Evolutionary conservation across 805 yeast species (phyloP), one percentile per base, ranked within the genome.

Genomic region (Lipomyces sp.): DNA sequence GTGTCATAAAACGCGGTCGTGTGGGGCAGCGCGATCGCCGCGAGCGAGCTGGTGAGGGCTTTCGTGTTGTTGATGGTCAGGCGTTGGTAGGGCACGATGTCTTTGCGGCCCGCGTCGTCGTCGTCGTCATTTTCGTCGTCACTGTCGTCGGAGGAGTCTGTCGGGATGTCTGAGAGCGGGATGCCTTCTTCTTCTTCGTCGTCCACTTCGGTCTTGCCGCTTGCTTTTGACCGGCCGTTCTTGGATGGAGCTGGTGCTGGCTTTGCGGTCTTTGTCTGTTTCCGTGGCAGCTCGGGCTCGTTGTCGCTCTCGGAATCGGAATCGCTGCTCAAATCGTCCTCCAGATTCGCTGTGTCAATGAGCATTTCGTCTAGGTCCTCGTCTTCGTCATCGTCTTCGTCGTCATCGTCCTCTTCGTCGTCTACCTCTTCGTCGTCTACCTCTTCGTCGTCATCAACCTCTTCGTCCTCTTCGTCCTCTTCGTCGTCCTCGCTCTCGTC

Each of bases 61-160:
- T 86, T 83, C 41, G 74, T 75, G 71, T 93, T 91, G 70, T 93
- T 89, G 57, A 91, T 74, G 11, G 96, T 90, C 44, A 88, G 76
- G 68, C 90, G 90, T 51, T 93, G 88, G 70, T 84, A 81, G 43
- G 98, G 97, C 33, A 91, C 89, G 39, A 90, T 80, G 68, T 93
- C 98, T 16, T 95, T 95, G 66, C 90, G 97, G 64, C 91, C 97
- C 23, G 84, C 97, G 47, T 89, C 97, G 0, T 95, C 86, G 19
- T 96, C 85, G 39, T 90, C 77, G 61, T 89, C 97, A 59, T 84
- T 87, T 6, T 82, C 91, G 38, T 79, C 85, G 28, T 77, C 82
- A 39, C n/a, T n/a, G 76, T 82, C 5, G 49, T 33, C 29, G 6
- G 29, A 26, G 29, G 51, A 47, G 19, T 47, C 51, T 32, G 43